Conservation (phyloP, 352 stramenopile genomes). For the Phytophthora ramorum region DNA sequence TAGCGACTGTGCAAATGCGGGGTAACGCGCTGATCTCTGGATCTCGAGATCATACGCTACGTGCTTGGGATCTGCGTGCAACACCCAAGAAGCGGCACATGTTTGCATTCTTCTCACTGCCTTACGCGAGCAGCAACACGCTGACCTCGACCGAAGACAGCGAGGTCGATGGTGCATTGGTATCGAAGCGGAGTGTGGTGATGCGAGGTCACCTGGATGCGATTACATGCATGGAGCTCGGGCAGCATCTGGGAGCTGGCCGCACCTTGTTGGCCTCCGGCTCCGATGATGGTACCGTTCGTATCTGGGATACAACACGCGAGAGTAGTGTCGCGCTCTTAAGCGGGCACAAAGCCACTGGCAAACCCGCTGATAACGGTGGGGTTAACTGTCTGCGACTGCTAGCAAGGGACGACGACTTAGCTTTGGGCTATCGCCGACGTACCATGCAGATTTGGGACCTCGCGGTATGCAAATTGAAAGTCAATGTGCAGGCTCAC, state of each 20-base stretch:
- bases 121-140: conserved; percentile 19
- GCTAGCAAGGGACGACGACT: conserved; percentile 61
- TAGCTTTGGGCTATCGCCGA: conserved; percentile 65
- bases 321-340: conserved; percentile 66
- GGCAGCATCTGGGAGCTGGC: conserved; percentile 65
- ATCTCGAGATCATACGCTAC: conserved; percentile 75
- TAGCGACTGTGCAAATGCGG: conserved; percentile 65
- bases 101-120: conserved; percentile 68
- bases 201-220: conserved; percentile 69
- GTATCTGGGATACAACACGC: conserved; percentile 77
- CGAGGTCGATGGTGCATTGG: conserved; percentile 59
- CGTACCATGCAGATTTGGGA: conserved; percentile 81
- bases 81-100: conserved; percentile 66
- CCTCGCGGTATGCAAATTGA: conserved; percentile 55
- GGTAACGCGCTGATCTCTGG: conserved; percentile 72
- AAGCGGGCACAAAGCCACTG: conserved; percentile 39
- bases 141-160: conserved; percentile 23
- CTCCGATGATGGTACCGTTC: conserved; percentile 72
- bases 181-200: conserved; percentile 69
- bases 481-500: conserved; percentile 65
- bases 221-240: conserved; percentile 77
- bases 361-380: conserved; percentile 29
- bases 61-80: conserved; percentile 72
- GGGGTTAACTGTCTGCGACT: conserved; percentile 70
- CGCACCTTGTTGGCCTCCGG: conserved; percentile 71